Conservation (phyloP, 2,329 filamentous ascomycete genomes). For the Rhytidhysteron rufulum region DNA sequence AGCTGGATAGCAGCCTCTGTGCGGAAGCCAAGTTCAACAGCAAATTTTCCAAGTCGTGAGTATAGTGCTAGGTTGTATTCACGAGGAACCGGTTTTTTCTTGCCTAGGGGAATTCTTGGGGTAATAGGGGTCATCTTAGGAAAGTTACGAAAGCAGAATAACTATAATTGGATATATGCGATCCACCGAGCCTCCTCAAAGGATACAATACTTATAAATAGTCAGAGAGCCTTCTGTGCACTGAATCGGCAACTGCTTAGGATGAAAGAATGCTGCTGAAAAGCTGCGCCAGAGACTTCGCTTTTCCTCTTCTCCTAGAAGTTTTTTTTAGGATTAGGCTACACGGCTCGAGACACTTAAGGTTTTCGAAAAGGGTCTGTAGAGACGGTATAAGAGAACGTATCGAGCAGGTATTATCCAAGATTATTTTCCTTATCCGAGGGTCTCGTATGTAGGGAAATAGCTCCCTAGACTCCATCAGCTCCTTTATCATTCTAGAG, state of each 20-base stretch:
- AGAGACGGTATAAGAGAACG: conserved; percentile 11
- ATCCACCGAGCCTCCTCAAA: too few relatives aligned
- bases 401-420: conserved; percentile 1
- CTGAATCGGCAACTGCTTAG: conserved; percentile 3
- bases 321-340: conserved; percentile 7
- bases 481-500: too few relatives aligned
- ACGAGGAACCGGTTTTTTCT: conserved; percentile 2
- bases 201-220: too few relatives aligned
- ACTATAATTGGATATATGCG: conserved; percentile 12
- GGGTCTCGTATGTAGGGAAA: conserved; percentile 3
- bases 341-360: conserved; percentile 15
- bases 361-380: conserved; percentile 13
- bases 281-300: conserved; percentile 8
- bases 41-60: conserved; percentile 6
- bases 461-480: conserved; percentile 3
- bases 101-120: conserved; percentile 5
- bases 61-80: conserved; percentile 7
- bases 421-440: neutral
- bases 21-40: conserved; percentile 8
- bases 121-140: conserved; percentile 9
- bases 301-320: conserved; percentile 7
- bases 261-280: conserved; percentile 9
- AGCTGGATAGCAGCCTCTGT: conserved; percentile 4
- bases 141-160: conserved; percentile 12
- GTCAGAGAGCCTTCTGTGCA: conserved; percentile 3